Percentiles rank a stretch among this genome's conserved stretches.
These are phyloP conservation scores for Xylariomycetidae sp. DNA, from an alignment of 2,329 filamentous ascomycete genomes.

Conservation along the genomic window DNA sequence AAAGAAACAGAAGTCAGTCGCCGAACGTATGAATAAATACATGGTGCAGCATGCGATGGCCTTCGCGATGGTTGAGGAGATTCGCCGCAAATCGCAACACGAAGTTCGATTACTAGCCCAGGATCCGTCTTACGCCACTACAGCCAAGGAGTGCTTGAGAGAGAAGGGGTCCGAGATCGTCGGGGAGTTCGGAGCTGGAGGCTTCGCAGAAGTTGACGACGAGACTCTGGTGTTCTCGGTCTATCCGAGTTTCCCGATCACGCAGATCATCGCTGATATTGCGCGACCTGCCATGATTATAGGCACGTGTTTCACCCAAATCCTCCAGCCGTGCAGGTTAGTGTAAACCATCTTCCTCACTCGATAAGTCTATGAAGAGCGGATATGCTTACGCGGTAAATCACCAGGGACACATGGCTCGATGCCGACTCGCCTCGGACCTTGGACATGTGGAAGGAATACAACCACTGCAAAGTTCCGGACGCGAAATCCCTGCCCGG, in stretches of 20 bases:
- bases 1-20: constrained; percentile 4
- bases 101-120: constrained; percentile 16
- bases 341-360: not conserved
- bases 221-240: constrained; percentile 29
- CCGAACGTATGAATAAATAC: constrained; percentile 3
- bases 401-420: constrained; percentile 3
- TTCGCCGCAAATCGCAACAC: constrained; percentile 4
- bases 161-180: constrained; percentile 16
- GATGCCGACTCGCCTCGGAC: constrained; percentile 14
- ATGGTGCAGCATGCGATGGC: constrained; percentile 17
- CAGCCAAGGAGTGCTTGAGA: constrained; percentile 8
- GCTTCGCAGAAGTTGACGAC: constrained; percentile 30
- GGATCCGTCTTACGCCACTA: constrained; percentile 15
- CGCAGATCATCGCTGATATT: constrained; percentile 32
- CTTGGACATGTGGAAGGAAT: constrained; percentile 13
- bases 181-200: constrained; percentile 20
- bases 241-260: constrained; percentile 26
- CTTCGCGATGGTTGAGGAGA: constrained; percentile 12
- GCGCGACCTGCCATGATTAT: constrained; percentile 23
- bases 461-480: too few species aligned
- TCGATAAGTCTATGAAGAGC: not conserved
- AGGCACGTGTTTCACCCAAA: not conserved
- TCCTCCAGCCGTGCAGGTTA: not conserved
- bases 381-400: not conserved
- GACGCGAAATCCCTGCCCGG: too few species aligned